Conservation (phyloP, 371 early-diverging fungal genomes). For the Apophysomyces trapeziformis region DNA sequence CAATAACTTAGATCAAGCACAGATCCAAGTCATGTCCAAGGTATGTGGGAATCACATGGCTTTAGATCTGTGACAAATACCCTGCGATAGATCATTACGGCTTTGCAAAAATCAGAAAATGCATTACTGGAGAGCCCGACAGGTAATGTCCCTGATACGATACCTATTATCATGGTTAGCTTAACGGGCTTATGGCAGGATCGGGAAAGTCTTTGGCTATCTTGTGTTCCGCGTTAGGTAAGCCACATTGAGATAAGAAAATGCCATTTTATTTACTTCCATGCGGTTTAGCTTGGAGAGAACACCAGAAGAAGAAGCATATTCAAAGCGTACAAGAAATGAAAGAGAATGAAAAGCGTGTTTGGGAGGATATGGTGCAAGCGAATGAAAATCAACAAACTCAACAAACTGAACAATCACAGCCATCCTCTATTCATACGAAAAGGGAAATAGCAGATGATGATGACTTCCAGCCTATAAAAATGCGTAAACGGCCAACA, state of each 20-base stretch:
- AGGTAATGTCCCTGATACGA: slow-evolving; percentile 31
- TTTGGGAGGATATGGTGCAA: background rate
- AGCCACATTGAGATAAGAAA: slow-evolving; percentile 10
- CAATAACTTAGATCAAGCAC: slow-evolving; percentile 50
- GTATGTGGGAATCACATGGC: slow-evolving; percentile 20
- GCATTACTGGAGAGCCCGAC: slow-evolving; percentile 66
- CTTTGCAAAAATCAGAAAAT: slow-evolving; percentile 52
- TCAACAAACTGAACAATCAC: background rate
- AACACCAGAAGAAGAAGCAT: slow-evolving; percentile 22
- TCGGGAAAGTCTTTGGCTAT: slow-evolving; percentile 65
- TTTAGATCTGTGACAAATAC: background rate
- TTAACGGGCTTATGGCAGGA: slow-evolving; percentile 28
- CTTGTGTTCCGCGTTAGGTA: slow-evolving; percentile 57
- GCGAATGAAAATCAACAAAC: slow-evolving; percentile 9
- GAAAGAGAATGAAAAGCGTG: background rate
- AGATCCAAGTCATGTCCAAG: slow-evolving; percentile 63
- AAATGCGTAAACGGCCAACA: slow-evolving; percentile 7
- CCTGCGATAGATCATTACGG: slow-evolving; percentile 51
- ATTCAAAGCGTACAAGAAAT: background rate
- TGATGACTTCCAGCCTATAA: slow-evolving; percentile 31
- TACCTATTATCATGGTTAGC: background rate
- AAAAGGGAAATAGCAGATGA: slow-evolving; percentile 18
- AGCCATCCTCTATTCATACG: background rate
- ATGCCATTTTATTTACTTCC: background rate
- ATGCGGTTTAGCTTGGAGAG: slow-evolving; percentile 26